Evolutionary conservation across 2,329 filamentous ascomycete species (phyloP).

Genomic region (Neurospora sp.): DNA sequence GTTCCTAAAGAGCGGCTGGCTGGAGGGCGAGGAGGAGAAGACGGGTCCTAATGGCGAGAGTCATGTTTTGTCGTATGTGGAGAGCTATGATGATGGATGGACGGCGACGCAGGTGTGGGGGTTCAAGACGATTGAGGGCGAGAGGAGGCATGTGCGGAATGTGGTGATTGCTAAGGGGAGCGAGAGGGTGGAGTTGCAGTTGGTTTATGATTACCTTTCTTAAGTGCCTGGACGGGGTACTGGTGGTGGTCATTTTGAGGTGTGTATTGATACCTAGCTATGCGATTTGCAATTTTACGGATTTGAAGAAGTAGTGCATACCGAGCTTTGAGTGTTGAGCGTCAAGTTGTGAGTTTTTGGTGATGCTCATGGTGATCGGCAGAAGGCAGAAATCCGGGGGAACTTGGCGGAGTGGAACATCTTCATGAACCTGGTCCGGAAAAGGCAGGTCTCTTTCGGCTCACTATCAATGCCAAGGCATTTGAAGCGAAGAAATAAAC

Average conservation of each 20-base stretch:
- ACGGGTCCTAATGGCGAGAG: constrained; percentile 47
- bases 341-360: no score
- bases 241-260: background rate
- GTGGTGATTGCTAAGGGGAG: constrained; percentile 41
- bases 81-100: constrained; percentile 43
- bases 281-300: background rate
- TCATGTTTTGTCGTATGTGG: constrained; percentile 54
- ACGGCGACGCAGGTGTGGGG: constrained; percentile 50
- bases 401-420: background rate
- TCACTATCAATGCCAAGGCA: background rate
- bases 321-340: no score
- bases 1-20: constrained; percentile 48
- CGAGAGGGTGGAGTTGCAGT: constrained; percentile 37
- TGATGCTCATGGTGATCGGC: background rate
- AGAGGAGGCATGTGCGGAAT: constrained; percentile 43
- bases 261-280: constrained; percentile 1
- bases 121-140: constrained; percentile 43
- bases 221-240: background rate
- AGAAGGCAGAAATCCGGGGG: background rate
- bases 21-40: constrained; percentile 42
- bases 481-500: background rate
- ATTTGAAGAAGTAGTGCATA: no score
- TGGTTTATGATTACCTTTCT: constrained; percentile 44
- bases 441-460: background rate
- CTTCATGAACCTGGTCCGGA: background rate